A percentile compares a stretch with the other conserved stretches of the same genome.
phyloP scores from a whole-genome alignment of 441 rosid genomes.

The Aleurites moluccanus region DNA sequence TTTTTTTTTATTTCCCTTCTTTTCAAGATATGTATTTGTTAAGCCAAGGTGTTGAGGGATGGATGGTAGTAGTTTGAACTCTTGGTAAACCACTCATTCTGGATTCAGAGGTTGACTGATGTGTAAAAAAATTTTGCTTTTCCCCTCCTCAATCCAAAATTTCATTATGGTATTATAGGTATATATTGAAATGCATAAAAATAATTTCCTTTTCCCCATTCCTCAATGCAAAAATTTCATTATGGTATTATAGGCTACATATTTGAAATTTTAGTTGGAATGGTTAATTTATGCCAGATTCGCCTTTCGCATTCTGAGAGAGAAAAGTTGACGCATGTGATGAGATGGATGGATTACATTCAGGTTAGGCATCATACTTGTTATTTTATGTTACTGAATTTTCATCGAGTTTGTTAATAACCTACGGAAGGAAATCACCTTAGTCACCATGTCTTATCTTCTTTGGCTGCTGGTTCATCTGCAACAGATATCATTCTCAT shows the following conservation, averaged over 20 bases:
- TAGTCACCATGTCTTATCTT: not conserved
- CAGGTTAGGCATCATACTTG: constrained; percentile 49
- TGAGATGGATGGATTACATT: constrained; percentile 87
- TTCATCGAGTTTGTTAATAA: not conserved
- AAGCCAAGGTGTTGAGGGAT: not conserved
- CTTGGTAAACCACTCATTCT: not conserved
- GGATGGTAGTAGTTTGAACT: not conserved
- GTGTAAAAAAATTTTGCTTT: no score
- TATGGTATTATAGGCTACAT: not conserved
- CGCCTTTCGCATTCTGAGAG: constrained; percentile 50
- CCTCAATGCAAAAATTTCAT: not conserved
- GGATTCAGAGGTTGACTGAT: not conserved
- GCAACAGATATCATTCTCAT: not conserved
- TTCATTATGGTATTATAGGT: no score
- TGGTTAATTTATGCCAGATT: constrained; percentile 43
- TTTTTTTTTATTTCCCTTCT: not conserved
- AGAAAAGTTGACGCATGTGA: constrained; percentile 60
- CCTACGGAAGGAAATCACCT: not conserved
- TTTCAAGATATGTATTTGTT: not conserved
- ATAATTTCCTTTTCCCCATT: not conserved
- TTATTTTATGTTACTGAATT: not conserved
- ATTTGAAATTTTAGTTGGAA: constrained; percentile 15
- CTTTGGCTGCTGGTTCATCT: constrained; percentile 6
- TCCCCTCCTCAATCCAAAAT: no score
- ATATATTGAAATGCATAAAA: not conserved